A percentile compares a stretch with the other conserved stretches of the same genome.
These are phyloP conservation scores for Wallacemonas collosoma DNA, from an alignment of 208 protist genomes.

Conservation along the genomic window DNA sequence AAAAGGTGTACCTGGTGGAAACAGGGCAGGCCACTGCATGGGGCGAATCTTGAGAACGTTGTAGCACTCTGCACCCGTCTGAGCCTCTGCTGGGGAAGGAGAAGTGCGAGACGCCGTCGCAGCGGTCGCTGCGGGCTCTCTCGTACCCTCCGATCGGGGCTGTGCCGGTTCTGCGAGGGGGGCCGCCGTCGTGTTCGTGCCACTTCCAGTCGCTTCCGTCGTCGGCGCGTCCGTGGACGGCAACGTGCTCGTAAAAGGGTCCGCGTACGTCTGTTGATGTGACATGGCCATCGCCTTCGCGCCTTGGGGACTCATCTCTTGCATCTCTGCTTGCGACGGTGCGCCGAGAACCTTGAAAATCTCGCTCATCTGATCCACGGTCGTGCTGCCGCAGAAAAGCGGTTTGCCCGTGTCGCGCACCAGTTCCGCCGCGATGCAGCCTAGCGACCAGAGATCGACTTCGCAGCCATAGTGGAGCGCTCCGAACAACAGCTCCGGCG, in stretches of 20 bases:
- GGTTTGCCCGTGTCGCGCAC: slow-evolving; percentile 68
- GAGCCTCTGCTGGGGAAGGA: slow-evolving; percentile 42
- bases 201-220: slow-evolving; percentile 4
- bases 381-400: slow-evolving; percentile 93
- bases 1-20: slow-evolving; percentile 68
- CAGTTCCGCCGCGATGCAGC: slow-evolving; percentile 97
- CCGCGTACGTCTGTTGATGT: slow-evolving; percentile 24
- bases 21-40: slow-evolving; percentile 94
- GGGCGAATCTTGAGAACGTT: slow-evolving; percentile 97
- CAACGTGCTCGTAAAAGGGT: slow-evolving; percentile 18
- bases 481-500: slow-evolving; percentile 94
- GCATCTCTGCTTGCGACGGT: slow-evolving; percentile 90
- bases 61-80: slow-evolving; percentile 68
- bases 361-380: slow-evolving; percentile 97
- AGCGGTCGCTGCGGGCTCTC: background rate
- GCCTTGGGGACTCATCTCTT: slow-evolving; percentile 97
- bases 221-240: background rate
- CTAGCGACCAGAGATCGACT: slow-evolving; percentile 94
- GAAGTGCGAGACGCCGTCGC: background rate
- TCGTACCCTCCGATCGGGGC: background rate
- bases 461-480: slow-evolving; percentile 80
- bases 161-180: background rate
- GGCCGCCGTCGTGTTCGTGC: background rate
- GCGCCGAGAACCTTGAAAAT: slow-evolving; percentile 97
- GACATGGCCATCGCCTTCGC: slow-evolving; percentile 68